phyloP scores from a whole-genome alignment of 2,329 filamentous ascomycete genomes.

The Microsporum canis region DNA sequence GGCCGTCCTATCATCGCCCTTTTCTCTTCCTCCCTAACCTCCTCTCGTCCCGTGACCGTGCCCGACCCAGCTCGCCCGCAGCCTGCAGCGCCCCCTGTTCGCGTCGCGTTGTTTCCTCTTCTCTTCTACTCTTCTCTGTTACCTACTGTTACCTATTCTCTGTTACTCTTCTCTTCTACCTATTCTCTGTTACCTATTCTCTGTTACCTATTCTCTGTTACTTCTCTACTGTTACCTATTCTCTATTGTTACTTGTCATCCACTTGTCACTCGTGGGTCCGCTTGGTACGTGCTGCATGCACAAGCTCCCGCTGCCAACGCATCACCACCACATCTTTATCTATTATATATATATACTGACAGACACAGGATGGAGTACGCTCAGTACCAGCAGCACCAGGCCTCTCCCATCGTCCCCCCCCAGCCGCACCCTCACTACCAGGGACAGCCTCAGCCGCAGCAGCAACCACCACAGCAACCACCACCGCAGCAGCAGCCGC shows the following conservation, averaged over 20 bases:
- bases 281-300: not conserved
- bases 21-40: not conserved
- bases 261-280: not conserved
- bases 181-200: not conserved
- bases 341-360: not conserved
- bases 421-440: conserved; percentile 58
- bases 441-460: conserved; percentile 50
- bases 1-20: not conserved
- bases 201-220: not conserved
- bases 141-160: not conserved
- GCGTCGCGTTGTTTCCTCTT: not conserved
- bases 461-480: conserved; percentile 46
- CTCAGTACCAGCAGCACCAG: conserved; percentile 39
- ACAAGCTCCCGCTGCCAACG: conserved; percentile 11
- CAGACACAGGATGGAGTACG: not conserved
- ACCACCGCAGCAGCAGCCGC: conserved; percentile 47
- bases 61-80: not conserved
- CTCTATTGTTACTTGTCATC: not conserved
- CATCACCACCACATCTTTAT: conserved; percentile 3
- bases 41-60: conserved; percentile 8
- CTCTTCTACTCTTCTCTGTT: not conserved
- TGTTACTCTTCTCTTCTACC: not conserved
- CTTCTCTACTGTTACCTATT: not conserved
- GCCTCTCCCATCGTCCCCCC: conserved; percentile 70
- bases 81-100: conserved; percentile 1